Base-by-base conservation (phyloP, 2,329 filamentous ascomycete species). In the Aspergillus sergii region DNA sequence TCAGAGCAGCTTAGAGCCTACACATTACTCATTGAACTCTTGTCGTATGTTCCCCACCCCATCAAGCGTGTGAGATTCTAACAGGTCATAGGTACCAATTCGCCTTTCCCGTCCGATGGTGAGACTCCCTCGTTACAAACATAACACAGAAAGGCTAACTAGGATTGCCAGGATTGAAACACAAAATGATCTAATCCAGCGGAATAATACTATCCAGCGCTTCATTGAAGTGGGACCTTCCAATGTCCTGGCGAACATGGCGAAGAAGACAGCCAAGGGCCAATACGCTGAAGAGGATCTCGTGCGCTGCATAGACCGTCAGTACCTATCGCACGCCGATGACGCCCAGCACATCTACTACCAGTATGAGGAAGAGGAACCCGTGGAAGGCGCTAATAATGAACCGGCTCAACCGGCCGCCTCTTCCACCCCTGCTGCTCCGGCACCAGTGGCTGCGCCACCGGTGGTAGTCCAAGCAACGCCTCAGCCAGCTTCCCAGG, bases 401-500 rank as follows among this genome's bases (percentile, higher is more conserved):
- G 39, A 41, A 4, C 7, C 16, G 16, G 16, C 39, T 3, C 39
- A n/a, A 41, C 8, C 39, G 39, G 19, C 16, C n/a, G 3, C 19
- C 16, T 41, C 16, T 3, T 41, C 39, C 39, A 41, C 16, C 19
- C 16, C 39, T 19, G 16, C 36, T n/a, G 39, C 39, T 19, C 16
- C 39, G 19, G 39, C 19, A n/a, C 39, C 39, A 8, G 39, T 41
- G 16, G 39, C 39, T 4, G 16, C 16, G 12, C n/a, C 45, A 16
- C 5, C 45, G 7, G 21, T 12, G 4, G 21, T 16, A 26, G 45
- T 19, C 4, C 39, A 41, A 48, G 23, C 21, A 5, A 23, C 23
- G 5, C 71, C 78, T 54, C 69, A 77, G 53, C 71, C 83, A 5
- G 72, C 82, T 54, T 75, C 83, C 46, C 64, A 80, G 19, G 70